Evolutionary conservation across 2,329 filamentous ascomycete species (phyloP), one percentile per base, ranked within the genome.

Genomic region (Ambrosiella xylebori): DNA sequence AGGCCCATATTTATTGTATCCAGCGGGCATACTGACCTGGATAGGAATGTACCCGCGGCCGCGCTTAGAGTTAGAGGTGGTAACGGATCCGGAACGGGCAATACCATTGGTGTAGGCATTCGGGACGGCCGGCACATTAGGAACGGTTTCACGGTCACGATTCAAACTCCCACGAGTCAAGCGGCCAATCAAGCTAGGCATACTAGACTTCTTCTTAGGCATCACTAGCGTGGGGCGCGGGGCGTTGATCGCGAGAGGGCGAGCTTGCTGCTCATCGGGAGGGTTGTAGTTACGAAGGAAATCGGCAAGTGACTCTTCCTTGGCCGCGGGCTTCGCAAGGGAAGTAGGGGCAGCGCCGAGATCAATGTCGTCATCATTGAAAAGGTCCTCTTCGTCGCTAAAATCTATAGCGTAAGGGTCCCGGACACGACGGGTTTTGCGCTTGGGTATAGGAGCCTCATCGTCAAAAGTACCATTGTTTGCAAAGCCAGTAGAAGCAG

Each of bases 391-490:
- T 57, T 85, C 80, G 58, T 88, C 84, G 64, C 83, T 86, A 37
- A 82, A 74, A 65, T 96, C 90, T 62, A 97, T 88, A n/a, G 89
- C 88, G 63, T 97, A 97, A 0, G 91, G 93, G 65, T 98, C 93
- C 59, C 80, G 86, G 56, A 89, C 81, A 36, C 88, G 82, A 51
- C 84, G 80, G 50, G 84, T 86, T 65, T 86, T 95, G 57, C 86
- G 80, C 64, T 80, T 78, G 4, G 87, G 84, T 66, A 82, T 76
- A 65, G 75, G 74, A 54, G 78, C 73, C 1, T 75, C 74, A 1
- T 75, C 74, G 1, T 78, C 74, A 36, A 74, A 74, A 61, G 76
- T 72, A 55, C 68, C 72, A 53, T 65, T 67, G 47, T 68, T 65
- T 52, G 67, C 63, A 15, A 57, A 61, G 44, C 64, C 65, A 19